Evolutionary conservation across 768 basidiomycete species (phyloP), one percentile per base, ranked within the genome.

Genomic region (Amanita pseudoporphyria): DNA sequence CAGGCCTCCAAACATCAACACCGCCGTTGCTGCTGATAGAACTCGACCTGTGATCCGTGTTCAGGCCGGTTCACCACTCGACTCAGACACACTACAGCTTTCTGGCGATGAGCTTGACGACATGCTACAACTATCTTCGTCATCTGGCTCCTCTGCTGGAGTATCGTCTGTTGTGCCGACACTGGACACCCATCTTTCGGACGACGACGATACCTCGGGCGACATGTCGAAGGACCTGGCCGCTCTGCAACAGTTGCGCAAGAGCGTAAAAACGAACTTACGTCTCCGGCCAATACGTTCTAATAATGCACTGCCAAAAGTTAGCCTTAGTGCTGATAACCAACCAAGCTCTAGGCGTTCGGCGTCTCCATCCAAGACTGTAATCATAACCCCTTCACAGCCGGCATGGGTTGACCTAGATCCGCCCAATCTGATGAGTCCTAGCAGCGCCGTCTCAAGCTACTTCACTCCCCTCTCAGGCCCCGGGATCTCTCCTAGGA

Each of bases 231-330:
- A 78, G 54, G 84, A 84, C 52, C 71, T 90, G 33, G 79, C 73
- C 10, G 75, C 73, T 47, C 77, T 91, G 33, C 82, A 85, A 51
- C 67, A 76, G 56, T 72, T 91, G 6, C 77, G 88, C 30, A 73
- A 76, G 55, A 85, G 70, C 56, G 84, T 91, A 2, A 78, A 82
- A 65, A 74, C 79, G 64, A 91, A 91, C 57, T 74, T 91, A 32
- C 81, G 79, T 51, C 72, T 91, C 31, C 76, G 88, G 18, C 88
- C 89, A 24, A 83, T 91, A 50, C 77, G 79, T 44, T 82, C 82
- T 19, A 68, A 71, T 32, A 67, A 71, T 39, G 60, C 69, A n/a
- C 65, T 80, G 38, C 72, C 77, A 33, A 78, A 77, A 58, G 62
- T 72, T 35, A 59, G 62, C 55, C 52, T 65, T n/a, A 57, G 60